These are phyloP conservation scores for Microdochium nivale DNA, from an alignment of 2,329 filamentous ascomycete genomes.

Conservation along the genomic window DNA sequence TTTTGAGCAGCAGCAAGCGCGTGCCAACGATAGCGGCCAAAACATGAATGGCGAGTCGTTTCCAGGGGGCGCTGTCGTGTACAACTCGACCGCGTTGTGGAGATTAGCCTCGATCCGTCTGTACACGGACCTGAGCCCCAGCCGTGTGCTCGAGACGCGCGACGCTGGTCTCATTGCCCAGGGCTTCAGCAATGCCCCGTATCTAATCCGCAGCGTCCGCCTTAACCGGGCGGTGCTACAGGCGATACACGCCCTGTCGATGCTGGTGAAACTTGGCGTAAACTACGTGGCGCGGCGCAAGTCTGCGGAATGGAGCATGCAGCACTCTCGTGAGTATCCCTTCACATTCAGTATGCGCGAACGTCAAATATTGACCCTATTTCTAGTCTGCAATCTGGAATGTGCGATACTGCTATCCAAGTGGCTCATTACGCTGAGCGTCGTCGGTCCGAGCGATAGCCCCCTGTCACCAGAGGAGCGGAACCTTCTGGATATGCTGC, in stretches of 20 bases:
- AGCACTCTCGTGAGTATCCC: conserved; percentile 44
- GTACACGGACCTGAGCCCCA: conserved; percentile 56
- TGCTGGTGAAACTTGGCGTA: conserved; percentile 55
- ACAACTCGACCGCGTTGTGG: conserved; percentile 54
- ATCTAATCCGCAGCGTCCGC: conserved; percentile 48
- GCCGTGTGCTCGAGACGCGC: conserved; percentile 54
- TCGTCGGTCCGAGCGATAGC: conserved; percentile 39
- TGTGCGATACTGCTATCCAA: conserved; percentile 53
- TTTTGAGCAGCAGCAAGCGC: conserved; percentile 47
- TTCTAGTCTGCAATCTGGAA: conserved; percentile 50
- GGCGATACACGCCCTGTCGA: conserved; percentile 58
- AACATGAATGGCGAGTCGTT: conserved; percentile 39
- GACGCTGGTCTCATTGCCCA: conserved; percentile 54
- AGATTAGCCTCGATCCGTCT: conserved; percentile 56
- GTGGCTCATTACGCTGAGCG: conserved; percentile 48
- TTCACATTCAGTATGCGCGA: not conserved
- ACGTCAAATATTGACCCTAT: conserved; percentile 2
- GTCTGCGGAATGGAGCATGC: conserved; percentile 54
- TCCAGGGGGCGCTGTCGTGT: conserved; percentile 53
- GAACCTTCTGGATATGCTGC: conserved; percentile 45
- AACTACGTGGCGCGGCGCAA: conserved; percentile 55
- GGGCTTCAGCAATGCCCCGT: conserved; percentile 48
- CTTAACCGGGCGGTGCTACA: conserved; percentile 59
- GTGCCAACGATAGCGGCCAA: conserved; percentile 37
- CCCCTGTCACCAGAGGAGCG: conserved; percentile 43